These are phyloP conservation scores for Aphanomyces stellatus DNA, from an alignment of 352 stramenopile species.

Conservation along the genomic window DNA sequence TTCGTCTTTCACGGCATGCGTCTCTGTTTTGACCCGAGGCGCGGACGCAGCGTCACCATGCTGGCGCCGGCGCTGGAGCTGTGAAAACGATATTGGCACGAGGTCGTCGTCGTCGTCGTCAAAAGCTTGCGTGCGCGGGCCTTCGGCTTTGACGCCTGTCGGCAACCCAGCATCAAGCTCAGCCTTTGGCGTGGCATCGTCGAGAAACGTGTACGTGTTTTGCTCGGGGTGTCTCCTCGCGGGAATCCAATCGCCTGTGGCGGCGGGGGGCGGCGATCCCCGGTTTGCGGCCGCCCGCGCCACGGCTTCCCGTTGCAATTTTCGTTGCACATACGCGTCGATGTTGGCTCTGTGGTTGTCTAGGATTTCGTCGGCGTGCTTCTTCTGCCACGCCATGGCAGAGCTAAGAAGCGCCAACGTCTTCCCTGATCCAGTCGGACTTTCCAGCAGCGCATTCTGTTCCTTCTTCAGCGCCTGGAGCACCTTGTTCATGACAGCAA, in stretches of 20 bases:
- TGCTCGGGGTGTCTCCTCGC: too few relatives aligned
- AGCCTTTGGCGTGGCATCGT: background rate
- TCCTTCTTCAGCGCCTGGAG: conserved; percentile 64
- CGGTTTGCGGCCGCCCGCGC: background rate
- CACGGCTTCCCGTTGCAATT: conserved; percentile 15
- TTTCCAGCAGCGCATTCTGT: conserved; percentile 80
- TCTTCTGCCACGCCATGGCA: conserved; percentile 65
- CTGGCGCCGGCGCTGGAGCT: background rate
- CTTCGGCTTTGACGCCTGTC: too few relatives aligned
- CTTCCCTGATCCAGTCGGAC: conserved; percentile 75
- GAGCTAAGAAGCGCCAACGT: conserved; percentile 79
- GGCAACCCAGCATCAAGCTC: background rate
- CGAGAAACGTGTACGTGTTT: too few relatives aligned
- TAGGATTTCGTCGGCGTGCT: conserved; percentile 38
- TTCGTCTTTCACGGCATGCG: too few relatives aligned
- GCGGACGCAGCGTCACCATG: background rate
- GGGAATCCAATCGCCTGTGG: too few relatives aligned
- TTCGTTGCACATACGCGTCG: conserved; percentile 2
- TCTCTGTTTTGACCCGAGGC: too few relatives aligned
- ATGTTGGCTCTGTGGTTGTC: background rate
- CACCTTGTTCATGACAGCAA: conserved; percentile 84
- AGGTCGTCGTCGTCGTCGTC: conserved; percentile 19
- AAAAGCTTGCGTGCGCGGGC: too few relatives aligned
- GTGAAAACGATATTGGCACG: conserved; percentile 10
- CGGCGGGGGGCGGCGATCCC: too few relatives aligned